Conservation (phyloP, 1,139 yeast genomes). For the Pichia terricola region DNA sequence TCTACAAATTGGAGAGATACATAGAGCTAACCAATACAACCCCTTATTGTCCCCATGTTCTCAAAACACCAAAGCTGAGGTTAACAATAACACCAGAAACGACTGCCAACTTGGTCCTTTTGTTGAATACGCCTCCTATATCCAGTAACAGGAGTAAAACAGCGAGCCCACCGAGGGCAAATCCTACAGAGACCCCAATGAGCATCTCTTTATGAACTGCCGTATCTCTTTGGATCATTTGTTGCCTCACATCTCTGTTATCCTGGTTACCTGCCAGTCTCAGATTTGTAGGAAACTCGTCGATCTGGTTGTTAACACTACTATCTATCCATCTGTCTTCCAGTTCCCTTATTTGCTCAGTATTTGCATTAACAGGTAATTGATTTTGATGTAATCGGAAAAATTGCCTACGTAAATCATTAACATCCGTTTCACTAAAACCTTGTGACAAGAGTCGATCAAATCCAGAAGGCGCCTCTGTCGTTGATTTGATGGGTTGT, state of each 20-base stretch:
- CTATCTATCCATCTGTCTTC: constrained; percentile 92
- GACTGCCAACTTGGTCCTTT: constrained; percentile 52
- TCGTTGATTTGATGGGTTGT: constrained; percentile 38
- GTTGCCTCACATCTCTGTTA: constrained; percentile 1
- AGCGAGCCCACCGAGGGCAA: constrained; percentile 54
- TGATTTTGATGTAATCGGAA: constrained; percentile 51
- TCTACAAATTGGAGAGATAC: too few species aligned
- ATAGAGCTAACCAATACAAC: too few species aligned
- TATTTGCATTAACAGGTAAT: constrained; percentile 22
- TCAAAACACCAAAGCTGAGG: constrained; percentile 8
- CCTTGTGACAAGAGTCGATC: constrained; percentile 80
- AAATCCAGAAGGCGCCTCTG: constrained; percentile 78
- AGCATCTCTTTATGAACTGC: constrained; percentile 48
- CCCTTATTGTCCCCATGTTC: not conserved
- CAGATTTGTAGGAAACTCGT: constrained; percentile 28
- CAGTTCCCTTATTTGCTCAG: constrained; percentile 42
- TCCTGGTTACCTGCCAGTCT: constrained; percentile 2
- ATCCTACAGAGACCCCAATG: constrained; percentile 56
- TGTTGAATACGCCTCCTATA: constrained; percentile 44
- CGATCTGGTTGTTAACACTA: constrained; percentile 43
- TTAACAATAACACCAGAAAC: constrained; percentile 40
- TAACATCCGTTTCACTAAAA: constrained; percentile 66
- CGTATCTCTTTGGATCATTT: constrained; percentile 24
- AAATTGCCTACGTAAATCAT: constrained; percentile 66
- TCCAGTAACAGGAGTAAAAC: constrained; percentile 46